Evolutionary conservation across 2,329 filamentous ascomycete genomes (phyloP).

Genomic region (Microsporum ferrugineum): DNA sequence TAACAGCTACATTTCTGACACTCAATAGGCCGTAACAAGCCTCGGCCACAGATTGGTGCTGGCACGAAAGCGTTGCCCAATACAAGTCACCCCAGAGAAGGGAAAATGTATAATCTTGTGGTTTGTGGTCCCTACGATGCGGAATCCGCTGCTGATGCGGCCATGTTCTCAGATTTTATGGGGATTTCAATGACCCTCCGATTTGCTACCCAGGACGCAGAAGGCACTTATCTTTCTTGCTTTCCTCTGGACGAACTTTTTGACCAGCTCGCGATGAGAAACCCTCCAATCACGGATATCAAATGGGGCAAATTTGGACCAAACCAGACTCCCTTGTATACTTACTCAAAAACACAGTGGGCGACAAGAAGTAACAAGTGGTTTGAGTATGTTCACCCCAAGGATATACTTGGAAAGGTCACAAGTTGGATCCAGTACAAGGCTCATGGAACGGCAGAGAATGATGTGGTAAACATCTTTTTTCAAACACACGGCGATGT

Average conservation of each 20-base stretch:
- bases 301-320: background rate
- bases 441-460: background rate
- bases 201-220: background rate
- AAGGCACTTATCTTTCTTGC: background rate
- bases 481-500: background rate
- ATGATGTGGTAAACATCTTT: background rate
- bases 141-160: background rate
- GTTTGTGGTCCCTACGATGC: background rate
- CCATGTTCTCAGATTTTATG: background rate
- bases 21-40: background rate
- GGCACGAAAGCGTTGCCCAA: background rate
- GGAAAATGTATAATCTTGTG: background rate
- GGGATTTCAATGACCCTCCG: background rate
- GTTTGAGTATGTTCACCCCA: background rate
- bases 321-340: background rate
- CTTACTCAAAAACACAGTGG: background rate
- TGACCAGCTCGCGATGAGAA: background rate
- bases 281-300: background rate
- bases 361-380: background rate
- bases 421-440: background rate
- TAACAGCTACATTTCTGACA: background rate
- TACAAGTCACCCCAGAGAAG: too few species aligned
- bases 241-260: background rate
- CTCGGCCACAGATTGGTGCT: background rate
- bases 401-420: background rate